Conservation (phyloP, 2,329 filamentous ascomycete species). For the Aspergillus eucalypticola region DNA sequence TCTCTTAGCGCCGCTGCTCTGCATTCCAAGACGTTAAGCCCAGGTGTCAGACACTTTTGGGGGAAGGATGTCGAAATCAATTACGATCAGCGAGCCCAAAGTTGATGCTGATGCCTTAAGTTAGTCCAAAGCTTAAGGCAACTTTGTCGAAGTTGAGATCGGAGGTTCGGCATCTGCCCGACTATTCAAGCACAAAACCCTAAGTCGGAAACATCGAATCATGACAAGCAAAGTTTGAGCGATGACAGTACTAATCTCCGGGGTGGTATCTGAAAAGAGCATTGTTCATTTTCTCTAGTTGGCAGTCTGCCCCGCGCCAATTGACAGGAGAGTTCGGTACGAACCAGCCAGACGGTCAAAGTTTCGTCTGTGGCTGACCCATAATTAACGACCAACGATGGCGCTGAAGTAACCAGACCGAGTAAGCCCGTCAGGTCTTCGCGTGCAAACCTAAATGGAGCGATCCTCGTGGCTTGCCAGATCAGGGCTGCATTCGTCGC, state of each 20-base stretch:
- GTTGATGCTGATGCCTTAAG: not conserved
- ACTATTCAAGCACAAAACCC: not conserved
- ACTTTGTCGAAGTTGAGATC: not conserved
- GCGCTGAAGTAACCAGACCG: slow-evolving; percentile 6
- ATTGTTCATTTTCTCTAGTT: slow-evolving; percentile 14
- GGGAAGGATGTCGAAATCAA: not conserved
- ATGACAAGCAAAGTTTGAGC: slow-evolving; percentile 4
- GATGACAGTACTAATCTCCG: slow-evolving; percentile 12
- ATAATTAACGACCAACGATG: not conserved
- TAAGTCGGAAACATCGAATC: not conserved
- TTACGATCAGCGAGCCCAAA: not conserved
- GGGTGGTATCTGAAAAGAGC: slow-evolving; percentile 18
- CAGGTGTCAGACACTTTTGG: not conserved
- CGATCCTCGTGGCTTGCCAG: slow-evolving; percentile 16
- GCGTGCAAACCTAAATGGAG: slow-evolving; percentile 10
- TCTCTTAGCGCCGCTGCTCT: not conserved
- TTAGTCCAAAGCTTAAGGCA: slow-evolving; percentile 1
- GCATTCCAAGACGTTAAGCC: not conserved
- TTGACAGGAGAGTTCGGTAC: slow-evolving; percentile 13
- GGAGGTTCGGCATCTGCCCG: slow-evolving; percentile 2
- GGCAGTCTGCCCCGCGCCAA: slow-evolving; percentile 9
- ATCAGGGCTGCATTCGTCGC: slow-evolving; percentile 4
- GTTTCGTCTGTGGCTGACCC: not conserved
- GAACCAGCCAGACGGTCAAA: slow-evolving; percentile 13
- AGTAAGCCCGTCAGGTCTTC: slow-evolving; percentile 11